phyloP scores from a whole-genome alignment of 176 grass and related monocot genomes.

The Oryza brachyantha region DNA sequence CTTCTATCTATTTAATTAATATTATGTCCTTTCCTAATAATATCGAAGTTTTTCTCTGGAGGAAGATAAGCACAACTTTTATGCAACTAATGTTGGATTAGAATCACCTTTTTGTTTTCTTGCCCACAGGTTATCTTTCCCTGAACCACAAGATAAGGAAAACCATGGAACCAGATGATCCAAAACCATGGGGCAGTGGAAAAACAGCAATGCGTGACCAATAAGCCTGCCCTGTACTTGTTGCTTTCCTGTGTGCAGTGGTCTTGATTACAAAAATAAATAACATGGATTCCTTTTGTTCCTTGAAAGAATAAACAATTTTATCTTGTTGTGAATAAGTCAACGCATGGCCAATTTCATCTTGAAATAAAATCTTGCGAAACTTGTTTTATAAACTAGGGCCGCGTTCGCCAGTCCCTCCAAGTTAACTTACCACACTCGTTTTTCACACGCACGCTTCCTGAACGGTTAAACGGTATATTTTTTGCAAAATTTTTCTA shows the following conservation, averaged over 20 bases:
- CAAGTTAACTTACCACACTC: no score
- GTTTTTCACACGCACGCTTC: no score
- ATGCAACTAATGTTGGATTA: not conserved
- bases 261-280: not conserved
- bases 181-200: not conserved
- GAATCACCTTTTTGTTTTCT: not conserved
- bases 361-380: no score
- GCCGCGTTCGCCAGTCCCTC: no score
- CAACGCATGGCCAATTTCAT: no score
- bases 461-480: no score
- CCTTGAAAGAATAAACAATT: no score
- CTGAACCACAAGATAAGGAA: not conserved
- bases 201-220: not conserved
- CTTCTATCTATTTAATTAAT: no score
- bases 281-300: not conserved
- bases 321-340: not conserved
- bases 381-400: no score
- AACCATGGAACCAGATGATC: not conserved
- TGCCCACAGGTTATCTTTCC: not conserved
- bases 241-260: not conserved
- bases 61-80: not conserved
- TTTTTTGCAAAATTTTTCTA: no score
- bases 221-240: not conserved
- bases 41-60: no score
- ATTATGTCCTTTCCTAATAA: no score